Conservation (phyloP, 495 filamentous ascomycete species). For the Aspergillus sparsus region DNA sequence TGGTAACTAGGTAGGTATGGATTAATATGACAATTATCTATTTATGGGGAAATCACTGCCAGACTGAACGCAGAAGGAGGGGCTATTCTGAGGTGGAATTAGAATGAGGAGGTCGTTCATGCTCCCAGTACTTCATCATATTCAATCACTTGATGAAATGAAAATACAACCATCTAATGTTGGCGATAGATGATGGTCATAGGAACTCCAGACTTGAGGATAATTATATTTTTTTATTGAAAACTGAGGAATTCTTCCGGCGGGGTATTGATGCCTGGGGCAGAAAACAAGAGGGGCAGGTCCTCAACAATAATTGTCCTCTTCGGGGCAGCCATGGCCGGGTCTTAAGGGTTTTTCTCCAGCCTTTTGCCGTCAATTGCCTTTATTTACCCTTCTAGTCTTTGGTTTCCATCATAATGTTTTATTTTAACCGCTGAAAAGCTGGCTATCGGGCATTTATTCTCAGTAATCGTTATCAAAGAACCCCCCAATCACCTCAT, state of each 20-base stretch:
- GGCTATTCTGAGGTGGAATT: no score
- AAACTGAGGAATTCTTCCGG: constrained; percentile 15
- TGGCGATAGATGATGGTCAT: neutral
- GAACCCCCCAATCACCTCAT: neutral
- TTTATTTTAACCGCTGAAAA: no score
- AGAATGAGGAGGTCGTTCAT: no score
- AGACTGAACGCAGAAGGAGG: no score
- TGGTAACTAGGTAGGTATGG: no score
- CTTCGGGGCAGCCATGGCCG: neutral
- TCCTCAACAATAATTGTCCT: neutral
- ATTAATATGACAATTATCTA: no score
- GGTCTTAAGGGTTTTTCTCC: neutral
- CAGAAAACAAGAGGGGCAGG: constrained; percentile 2
- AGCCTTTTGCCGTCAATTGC: neutral
- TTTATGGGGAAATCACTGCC: no score
- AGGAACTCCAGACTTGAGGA: neutral
- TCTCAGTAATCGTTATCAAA: no score
- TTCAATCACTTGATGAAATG: neutral
- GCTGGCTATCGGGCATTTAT: no score
- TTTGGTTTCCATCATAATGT: no score
- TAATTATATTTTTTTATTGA: neutral
- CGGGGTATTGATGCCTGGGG: constrained; percentile 17
- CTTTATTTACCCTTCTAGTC: no score
- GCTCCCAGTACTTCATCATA: neutral
- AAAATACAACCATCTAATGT: neutral